Conservation (phyloP, 2,329 filamentous ascomycete species). For the Phaeosphaeriaceae sp. region DNA sequence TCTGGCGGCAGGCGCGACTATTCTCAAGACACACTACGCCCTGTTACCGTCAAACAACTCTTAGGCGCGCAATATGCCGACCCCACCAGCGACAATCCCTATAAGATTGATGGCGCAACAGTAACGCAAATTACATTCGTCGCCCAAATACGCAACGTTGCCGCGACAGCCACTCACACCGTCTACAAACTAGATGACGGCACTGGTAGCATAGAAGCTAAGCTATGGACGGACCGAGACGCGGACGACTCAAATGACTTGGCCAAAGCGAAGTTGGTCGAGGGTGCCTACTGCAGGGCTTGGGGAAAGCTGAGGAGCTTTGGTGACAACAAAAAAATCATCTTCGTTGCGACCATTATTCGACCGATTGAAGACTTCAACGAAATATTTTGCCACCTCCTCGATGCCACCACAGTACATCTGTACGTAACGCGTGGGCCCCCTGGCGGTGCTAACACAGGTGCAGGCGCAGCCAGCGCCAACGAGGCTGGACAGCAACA, state of each 20-base stretch:
- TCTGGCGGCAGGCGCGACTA: constrained; percentile 56
- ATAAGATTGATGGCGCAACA: constrained; percentile 79
- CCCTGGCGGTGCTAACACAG: constrained; percentile 54
- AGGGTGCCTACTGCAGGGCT: constrained; percentile 82
- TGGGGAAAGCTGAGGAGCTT: constrained; percentile 86
- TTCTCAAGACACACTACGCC: constrained; percentile 84
- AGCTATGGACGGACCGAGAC: constrained; percentile 79
- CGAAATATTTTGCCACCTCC: constrained; percentile 89
- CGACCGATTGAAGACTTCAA: constrained; percentile 84
- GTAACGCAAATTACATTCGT: constrained; percentile 79
- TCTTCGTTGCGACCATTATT: constrained; percentile 77
- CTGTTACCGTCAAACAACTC: constrained; percentile 95
- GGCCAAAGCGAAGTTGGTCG: constrained; percentile 62
- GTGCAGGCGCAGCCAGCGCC: constrained; percentile 43
- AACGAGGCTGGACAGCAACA: constrained; percentile 35
- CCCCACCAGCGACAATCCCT: constrained; percentile 66
- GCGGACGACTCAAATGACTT: constrained; percentile 54
- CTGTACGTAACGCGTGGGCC: constrained; percentile 79
- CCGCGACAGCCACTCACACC: constrained; percentile 85
- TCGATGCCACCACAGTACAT: constrained; percentile 90
- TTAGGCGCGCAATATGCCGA: constrained; percentile 69
- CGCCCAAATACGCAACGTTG: constrained; percentile 87
- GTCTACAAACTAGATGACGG: constrained; percentile 95
- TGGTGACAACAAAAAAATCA: constrained; percentile 74
- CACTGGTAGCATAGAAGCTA: constrained; percentile 89